Evolutionary conservation across 2,329 filamentous ascomycete genomes (phyloP).

Genomic region (Aspergillus cejpii): DNA sequence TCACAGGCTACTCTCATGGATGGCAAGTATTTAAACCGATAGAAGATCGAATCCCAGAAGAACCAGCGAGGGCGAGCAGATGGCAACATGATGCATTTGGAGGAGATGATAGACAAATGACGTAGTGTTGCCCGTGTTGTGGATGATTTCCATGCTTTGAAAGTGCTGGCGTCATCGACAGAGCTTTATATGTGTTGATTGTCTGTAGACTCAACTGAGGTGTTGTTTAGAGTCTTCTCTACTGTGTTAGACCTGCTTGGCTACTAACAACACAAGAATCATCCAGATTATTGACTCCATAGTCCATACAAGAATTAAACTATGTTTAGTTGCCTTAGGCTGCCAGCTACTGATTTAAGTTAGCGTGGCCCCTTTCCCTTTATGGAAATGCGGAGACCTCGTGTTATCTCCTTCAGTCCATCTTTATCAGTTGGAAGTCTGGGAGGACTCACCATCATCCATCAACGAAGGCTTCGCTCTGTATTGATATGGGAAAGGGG

Average conservation of each 20-base stretch:
- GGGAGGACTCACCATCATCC: too few relatives aligned
- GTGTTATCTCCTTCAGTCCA: neutral
- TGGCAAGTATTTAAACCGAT: neutral
- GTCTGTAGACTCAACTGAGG: too few relatives aligned
- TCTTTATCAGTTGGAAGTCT: neutral
- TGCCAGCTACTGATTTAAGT: neutral
- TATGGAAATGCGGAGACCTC: neutral
- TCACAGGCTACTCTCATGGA: neutral
- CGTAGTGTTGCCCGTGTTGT: constrained; percentile 22
- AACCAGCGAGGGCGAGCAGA: constrained; percentile 3
- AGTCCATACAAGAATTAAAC: too few relatives aligned
- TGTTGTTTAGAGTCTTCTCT: too few relatives aligned
- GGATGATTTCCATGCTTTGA: neutral
- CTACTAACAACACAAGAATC: too few relatives aligned
- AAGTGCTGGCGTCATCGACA: constrained; percentile 25
- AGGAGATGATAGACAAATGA: constrained; percentile 30
- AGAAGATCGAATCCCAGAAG: neutral
- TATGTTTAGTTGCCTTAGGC: neutral
- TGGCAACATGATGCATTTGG: constrained; percentile 1
- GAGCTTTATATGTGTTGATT: constrained; percentile 6
- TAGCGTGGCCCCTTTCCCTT: neutral
- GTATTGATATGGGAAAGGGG: neutral
- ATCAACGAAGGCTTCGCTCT: neutral
- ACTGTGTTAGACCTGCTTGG: too few relatives aligned
- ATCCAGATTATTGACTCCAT: too few relatives aligned